Evolutionary conservation across 306 rosid genomes (phyloP).

Genomic region (Malus asiatica): DNA sequence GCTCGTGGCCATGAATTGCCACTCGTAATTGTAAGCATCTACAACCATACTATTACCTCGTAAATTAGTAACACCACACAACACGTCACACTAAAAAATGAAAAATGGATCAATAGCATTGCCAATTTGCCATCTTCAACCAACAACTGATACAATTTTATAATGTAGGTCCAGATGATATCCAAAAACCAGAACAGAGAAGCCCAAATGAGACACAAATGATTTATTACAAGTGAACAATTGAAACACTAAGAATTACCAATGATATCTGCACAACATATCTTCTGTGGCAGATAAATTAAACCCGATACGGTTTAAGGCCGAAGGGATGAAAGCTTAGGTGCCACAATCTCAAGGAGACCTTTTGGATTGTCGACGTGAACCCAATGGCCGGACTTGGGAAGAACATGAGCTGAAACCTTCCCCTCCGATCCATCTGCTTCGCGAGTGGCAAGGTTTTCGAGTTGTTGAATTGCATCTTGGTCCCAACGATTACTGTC

Average conservation of each 20-base stretch:
- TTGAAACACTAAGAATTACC: neutral
- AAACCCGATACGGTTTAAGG: neutral
- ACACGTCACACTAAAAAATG: too few species aligned
- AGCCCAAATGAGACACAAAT: neutral
- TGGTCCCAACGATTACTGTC: slow-evolving; percentile 78
- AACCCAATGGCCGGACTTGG: slow-evolving; percentile 95
- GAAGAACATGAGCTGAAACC: slow-evolving; percentile 57
- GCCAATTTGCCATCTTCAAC: neutral
- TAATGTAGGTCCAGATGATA: neutral
- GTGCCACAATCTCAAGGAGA: slow-evolving; percentile 66
- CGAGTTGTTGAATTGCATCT: slow-evolving; percentile 40
- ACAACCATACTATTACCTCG: too few species aligned
- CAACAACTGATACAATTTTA: neutral
- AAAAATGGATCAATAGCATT: too few species aligned
- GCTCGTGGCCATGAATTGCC: too few species aligned
- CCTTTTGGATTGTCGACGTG: slow-evolving; percentile 88
- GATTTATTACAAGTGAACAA: neutral
- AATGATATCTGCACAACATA: neutral
- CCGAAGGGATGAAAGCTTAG: slow-evolving; percentile 53
- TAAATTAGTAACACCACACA: too few species aligned
- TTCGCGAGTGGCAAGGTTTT: slow-evolving; percentile 37
- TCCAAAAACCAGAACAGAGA: neutral
- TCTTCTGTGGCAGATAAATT: slow-evolving; percentile 3
- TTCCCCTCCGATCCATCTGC: slow-evolving; percentile 46
- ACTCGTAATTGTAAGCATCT: too few species aligned